A percentile compares a stretch with the other conserved stretches of the same genome.
Conservation (phyloP, 176 grass and related monocot genomes). For the Eremochloa ophiuroides region DNA sequence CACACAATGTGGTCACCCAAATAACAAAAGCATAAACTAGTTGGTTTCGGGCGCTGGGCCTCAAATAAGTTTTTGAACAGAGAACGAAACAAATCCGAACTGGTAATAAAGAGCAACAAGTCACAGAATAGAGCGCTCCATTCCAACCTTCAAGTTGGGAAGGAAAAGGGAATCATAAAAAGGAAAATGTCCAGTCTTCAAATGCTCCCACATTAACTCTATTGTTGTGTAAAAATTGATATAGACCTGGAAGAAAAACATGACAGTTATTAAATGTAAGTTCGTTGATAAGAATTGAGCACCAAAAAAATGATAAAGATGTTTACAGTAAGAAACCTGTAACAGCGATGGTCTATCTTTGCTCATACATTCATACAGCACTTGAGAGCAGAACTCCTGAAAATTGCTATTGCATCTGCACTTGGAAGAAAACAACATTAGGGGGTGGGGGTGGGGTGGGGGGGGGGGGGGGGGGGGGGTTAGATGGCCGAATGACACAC, state of each 20-base stretch:
- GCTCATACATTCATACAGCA: constrained; percentile 96
- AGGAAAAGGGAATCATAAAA: constrained; percentile 80
- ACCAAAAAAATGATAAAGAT: not conserved
- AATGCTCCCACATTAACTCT: constrained; percentile 77
- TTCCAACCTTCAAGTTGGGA: constrained; percentile 82
- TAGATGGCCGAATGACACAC: not conserved
- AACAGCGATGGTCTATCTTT: constrained; percentile 89
- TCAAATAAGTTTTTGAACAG: not conserved
- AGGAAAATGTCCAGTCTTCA: constrained; percentile 53
- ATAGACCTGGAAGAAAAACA: constrained; percentile 67
- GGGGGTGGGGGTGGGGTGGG: no score
- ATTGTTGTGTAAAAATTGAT: constrained; percentile 75
- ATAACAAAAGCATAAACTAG: not conserved
- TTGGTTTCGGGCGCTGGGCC: not conserved
- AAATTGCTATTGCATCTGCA: constrained; percentile 81
- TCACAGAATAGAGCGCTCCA: not conserved
- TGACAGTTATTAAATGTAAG: constrained; percentile 9
- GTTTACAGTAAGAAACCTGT: constrained; percentile 55
- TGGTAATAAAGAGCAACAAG: constrained; percentile 17
- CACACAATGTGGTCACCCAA: not conserved
- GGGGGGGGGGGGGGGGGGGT: no score
- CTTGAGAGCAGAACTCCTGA: constrained; percentile 86
- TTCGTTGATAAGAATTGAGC: constrained; percentile 1
- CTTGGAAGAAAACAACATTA: constrained; percentile 1
- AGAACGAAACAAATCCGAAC: not conserved